These are phyloP conservation scores for Nemania bipapillata DNA, from an alignment of 2,329 filamentous ascomycete species.

Conservation along the genomic window DNA sequence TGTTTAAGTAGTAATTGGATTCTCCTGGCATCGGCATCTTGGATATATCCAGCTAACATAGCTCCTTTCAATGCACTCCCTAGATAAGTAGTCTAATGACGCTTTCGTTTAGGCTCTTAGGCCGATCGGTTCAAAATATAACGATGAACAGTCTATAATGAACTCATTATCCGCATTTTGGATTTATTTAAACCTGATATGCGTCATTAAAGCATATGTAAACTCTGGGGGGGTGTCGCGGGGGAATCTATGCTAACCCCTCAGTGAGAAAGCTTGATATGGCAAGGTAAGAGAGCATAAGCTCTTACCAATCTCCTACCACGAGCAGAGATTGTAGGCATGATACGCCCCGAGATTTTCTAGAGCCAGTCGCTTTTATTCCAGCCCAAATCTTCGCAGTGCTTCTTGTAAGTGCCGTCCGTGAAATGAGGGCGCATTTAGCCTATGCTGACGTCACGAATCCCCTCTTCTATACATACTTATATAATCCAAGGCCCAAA, in stretches of 20 bases:
- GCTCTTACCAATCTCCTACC: not conserved
- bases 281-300: not conserved
- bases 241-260: not conserved
- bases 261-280: not conserved
- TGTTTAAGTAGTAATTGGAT: not conserved
- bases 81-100: not conserved
- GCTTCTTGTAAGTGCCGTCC: not conserved
- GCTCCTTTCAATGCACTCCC: not conserved
- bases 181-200: not conserved
- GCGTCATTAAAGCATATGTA: not conserved
- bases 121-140: not conserved
- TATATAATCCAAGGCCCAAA: not conserved
- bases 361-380: not conserved
- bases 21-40: not conserved
- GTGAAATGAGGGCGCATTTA: constrained; percentile 20
- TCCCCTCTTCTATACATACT: constrained; percentile 12
- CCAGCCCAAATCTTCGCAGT: not conserved
- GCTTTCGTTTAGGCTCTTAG: not conserved
- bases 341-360: not conserved
- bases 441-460: constrained; percentile 32
- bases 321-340: not conserved
- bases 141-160: not conserved
- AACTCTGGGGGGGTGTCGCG: not conserved
- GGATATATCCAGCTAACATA: not conserved
- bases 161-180: no score